Percentiles rank a stretch among this genome's conserved stretches.
phyloP scores from a whole-genome alignment of 805 yeast genomes.

The Kluyveromyces siamensis region DNA sequence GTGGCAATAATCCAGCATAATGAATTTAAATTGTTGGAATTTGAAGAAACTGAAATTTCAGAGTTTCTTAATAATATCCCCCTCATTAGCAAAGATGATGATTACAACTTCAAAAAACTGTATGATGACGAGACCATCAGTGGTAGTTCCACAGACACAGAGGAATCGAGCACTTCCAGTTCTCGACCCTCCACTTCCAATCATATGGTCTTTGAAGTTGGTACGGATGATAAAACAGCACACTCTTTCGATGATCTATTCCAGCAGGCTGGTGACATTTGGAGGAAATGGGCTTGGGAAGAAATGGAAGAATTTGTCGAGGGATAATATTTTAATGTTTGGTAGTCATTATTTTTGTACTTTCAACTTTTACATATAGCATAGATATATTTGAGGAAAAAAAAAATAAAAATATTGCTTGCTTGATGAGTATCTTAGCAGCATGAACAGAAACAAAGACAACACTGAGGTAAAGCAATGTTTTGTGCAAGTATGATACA shows the following conservation, averaged over 20 bases:
- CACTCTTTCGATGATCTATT: constrained; percentile 68
- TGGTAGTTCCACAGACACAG: constrained; percentile 8
- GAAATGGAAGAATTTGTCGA: constrained; percentile 38
- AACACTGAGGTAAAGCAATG: constrained; percentile 10
- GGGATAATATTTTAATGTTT: background rate
- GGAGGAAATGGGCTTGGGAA: constrained; percentile 74
- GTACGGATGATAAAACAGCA: constrained; percentile 34
- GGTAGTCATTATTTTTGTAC: background rate
- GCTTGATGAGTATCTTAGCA: too few species aligned
- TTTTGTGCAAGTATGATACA: constrained; percentile 20
- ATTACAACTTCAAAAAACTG: constrained; percentile 21
- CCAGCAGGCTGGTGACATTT: constrained; percentile 73
- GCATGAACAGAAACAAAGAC: background rate
- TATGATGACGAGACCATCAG: constrained; percentile 8
- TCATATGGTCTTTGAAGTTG: constrained; percentile 26
- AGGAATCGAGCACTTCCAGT: constrained; percentile 10
- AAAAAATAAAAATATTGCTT: background rate
- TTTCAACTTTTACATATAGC: background rate
- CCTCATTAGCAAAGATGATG: constrained; percentile 26
- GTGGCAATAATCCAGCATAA: constrained; percentile 74
- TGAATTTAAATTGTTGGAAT: constrained; percentile 69
- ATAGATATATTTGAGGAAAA: background rate
- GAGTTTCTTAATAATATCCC: constrained; percentile 56
- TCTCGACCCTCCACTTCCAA: constrained; percentile 9
- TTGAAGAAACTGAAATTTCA: constrained; percentile 83